These are phyloP conservation scores for Trametes meyenii DNA, from an alignment of 768 basidiomycete genomes.

Conservation along the genomic window DNA sequence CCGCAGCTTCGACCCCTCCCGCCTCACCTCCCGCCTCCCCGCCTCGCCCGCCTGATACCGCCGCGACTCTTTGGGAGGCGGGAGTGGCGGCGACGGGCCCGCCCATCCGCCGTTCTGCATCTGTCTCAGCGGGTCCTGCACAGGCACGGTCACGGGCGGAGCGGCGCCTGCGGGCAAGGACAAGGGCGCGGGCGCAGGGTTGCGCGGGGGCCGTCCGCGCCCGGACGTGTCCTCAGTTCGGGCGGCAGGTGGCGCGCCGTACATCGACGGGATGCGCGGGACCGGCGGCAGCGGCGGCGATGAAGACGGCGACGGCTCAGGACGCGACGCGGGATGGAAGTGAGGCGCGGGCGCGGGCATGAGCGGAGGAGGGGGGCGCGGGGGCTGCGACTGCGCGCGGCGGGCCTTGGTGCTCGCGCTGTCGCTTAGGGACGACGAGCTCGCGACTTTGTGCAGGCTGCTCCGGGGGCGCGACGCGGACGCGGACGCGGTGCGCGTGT, in stretches of 20 bases:
- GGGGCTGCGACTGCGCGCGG: slow-evolving; percentile 23
- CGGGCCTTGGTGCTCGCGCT: slow-evolving; percentile 12
- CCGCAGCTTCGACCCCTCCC: slow-evolving; percentile 14
- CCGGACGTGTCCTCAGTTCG: neutral
- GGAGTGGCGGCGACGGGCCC: neutral
- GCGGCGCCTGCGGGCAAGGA: neutral
- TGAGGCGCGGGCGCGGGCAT: slow-evolving; percentile 27
- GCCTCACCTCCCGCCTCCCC: neutral
- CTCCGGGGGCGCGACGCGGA: slow-evolving; percentile 17
- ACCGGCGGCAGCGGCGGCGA: slow-evolving; percentile 21
- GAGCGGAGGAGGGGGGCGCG: slow-evolving; percentile 14
- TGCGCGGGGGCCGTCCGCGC: neutral
- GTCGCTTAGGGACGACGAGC: slow-evolving; percentile 16
- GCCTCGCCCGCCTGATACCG: neutral
- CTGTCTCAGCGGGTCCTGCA: slow-evolving; percentile 2
- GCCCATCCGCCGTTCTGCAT: neutral
- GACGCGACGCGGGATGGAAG: slow-evolving; percentile 22
- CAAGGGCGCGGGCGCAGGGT: neutral
- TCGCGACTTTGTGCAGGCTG: slow-evolving; percentile 19
- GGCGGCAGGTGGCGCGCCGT: neutral
- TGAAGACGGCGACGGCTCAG: neutral
- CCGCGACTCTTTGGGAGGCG: neutral
- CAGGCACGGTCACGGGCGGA: no score
- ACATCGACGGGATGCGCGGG: slow-evolving; percentile 27
- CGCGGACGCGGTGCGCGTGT: neutral